Evolutionary conservation across 257 asterid genomes (phyloP).

Genomic region (Primulina huaijiensis): DNA sequence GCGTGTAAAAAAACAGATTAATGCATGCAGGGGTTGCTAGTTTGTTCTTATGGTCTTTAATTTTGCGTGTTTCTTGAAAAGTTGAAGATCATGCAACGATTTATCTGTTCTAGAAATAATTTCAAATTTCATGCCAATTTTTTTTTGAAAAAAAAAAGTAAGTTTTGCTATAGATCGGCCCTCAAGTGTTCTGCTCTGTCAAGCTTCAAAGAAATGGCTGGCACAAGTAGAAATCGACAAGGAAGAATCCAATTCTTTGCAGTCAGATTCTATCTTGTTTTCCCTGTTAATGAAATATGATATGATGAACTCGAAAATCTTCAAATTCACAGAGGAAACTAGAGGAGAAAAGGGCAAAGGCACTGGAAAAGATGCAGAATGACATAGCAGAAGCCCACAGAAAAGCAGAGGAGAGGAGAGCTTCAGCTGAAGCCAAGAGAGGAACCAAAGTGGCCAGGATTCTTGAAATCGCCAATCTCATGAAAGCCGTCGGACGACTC

Average conservation of each 20-base stretch:
- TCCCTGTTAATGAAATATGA: too few relatives aligned
- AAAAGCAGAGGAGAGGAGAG: constrained; percentile 92
- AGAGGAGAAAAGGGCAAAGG: constrained; percentile 80
- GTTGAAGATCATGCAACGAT: too few relatives aligned
- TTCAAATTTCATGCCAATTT: too few relatives aligned
- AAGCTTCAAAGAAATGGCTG: neutral
- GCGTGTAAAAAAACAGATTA: neutral
- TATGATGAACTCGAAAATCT: neutral
- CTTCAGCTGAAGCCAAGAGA: constrained; percentile 85
- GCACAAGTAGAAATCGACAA: too few relatives aligned
- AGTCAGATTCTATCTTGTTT: neutral
- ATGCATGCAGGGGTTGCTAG: neutral
- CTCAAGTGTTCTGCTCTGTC: neutral
- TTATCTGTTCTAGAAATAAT: too few relatives aligned
- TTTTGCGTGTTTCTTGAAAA: neutral
- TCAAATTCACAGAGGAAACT: constrained; percentile 60
- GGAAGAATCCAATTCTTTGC: neutral
- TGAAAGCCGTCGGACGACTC: constrained; percentile 88
- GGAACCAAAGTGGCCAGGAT: constrained; percentile 64
- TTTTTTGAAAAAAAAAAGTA: too few relatives aligned
- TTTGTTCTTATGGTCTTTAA: neutral
- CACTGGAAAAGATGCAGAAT: constrained; percentile 85
- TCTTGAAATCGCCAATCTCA: constrained; percentile 68
- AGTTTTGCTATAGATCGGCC: neutral
- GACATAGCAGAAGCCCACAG: constrained; percentile 70